phyloP scores from a whole-genome alignment of 805 yeast species.

The Candida silvatica region DNA sequence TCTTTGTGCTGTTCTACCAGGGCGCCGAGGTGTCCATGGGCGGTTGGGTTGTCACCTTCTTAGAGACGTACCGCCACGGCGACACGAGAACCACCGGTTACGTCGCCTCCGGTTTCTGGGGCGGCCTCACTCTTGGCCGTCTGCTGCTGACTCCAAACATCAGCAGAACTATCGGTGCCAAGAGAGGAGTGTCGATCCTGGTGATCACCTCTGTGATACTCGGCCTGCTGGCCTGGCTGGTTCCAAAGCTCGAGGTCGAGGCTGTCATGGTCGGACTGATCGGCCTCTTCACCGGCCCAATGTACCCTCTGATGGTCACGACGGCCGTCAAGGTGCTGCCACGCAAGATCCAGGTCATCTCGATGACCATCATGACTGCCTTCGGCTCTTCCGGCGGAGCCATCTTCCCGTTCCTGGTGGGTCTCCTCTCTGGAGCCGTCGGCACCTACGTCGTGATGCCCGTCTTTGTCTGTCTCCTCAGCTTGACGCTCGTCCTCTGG shows the following conservation, averaged over 20 bases:
- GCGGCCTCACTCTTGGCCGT: slow-evolving; percentile 61
- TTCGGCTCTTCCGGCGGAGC: slow-evolving; percentile 56
- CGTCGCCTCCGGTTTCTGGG: slow-evolving; percentile 65
- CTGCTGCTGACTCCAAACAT: slow-evolving; percentile 35
- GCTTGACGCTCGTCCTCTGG: slow-evolving; percentile 31
- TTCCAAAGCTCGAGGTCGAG: slow-evolving; percentile 34
- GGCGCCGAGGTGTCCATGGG: slow-evolving; percentile 66
- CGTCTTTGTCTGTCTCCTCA: slow-evolving; percentile 30
- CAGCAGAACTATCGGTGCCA: slow-evolving; percentile 32
- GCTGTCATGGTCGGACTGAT: slow-evolving; percentile 38
- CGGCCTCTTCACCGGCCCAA: slow-evolving; percentile 61
- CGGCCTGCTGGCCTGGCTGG: slow-evolving; percentile 38
- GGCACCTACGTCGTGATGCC: slow-evolving; percentile 47
- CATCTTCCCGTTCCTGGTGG: slow-evolving; percentile 43
- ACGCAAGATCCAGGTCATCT: slow-evolving; percentile 40
- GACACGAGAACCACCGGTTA: slow-evolving; percentile 42
- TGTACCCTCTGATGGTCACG: slow-evolving; percentile 46
- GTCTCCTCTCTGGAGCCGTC: slow-evolving; percentile 34
- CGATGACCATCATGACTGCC: slow-evolving; percentile 43
- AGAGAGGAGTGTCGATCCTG: slow-evolving; percentile 33
- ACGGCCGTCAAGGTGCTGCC: slow-evolving; percentile 37
- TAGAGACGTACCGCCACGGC: slow-evolving; percentile 46
- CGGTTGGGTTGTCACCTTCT: slow-evolving; percentile 62
- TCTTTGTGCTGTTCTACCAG: slow-evolving; percentile 51
- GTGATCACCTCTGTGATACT: slow-evolving; percentile 27